Base-by-base conservation (phyloP, 164 flowering plant species). In the Piper longum region DNA sequence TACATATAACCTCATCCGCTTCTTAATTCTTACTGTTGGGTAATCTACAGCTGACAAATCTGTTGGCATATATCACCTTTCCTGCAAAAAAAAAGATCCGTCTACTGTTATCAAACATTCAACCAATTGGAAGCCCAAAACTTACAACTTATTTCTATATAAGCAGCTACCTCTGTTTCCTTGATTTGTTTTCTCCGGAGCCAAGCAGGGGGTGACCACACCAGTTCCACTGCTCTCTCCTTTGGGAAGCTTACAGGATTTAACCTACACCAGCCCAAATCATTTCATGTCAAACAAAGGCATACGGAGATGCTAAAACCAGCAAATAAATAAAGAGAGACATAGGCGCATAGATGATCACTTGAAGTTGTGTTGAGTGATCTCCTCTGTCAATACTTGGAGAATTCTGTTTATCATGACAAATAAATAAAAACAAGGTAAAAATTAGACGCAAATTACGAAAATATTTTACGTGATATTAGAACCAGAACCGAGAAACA, bases 121-220 rank as follows among this genome's bases (percentile, higher is more conserved):
- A 26, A 26, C 36, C 36, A 26, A 26, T 26, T 26, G 36, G 36
- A 26, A 26, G 36, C 36, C 36, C 36, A 26, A 26, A 26, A 26
- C 36, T 26, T 26, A 26, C 36, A 26, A 26, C 36, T 26, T 26
- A 26, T 26, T 26, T 26, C 3, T 13, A 48, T 9, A 48, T 48
- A 12, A 8, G 1, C 52, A 42, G 9, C 41, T n/a, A 43, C 48
- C 62, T 9, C 42, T 16, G 9, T 41, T 41, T n/a, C 44, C 17
- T 60, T 43, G 2, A n/a, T 7, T 13, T 17, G 14, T 26, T 26
- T 26, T 60, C 48, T 41, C 14, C 43, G 41, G 16, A 4, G 12
- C 48, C 43, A 69, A 54, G 8, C 67, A 74, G 44, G 85, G 88
- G 18, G 80, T 80, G 69, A 80, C 82, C 13, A 84, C 85, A 4